These are phyloP conservation scores for Jaenimonas drosophilae DNA, from an alignment of 208 protist species.

Conservation along the genomic window DNA sequence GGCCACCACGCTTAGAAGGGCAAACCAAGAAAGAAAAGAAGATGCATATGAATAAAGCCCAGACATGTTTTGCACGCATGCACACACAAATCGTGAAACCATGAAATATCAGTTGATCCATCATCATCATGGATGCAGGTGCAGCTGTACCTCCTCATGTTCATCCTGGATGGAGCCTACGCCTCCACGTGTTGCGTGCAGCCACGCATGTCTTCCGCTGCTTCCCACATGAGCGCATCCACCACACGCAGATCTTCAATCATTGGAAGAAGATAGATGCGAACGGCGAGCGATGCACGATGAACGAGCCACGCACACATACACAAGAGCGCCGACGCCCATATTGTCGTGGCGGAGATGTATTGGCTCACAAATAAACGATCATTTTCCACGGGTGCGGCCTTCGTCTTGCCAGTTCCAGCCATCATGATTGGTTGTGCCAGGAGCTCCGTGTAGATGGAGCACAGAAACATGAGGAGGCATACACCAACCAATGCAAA, in stretches of 20 bases:
- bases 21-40: slow-evolving; percentile 5
- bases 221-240: slow-evolving; percentile 21
- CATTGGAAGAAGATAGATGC: slow-evolving; percentile 22
- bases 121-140: no score
- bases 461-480: neutral
- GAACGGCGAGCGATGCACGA: slow-evolving; percentile 19
- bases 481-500: neutral
- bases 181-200: slow-evolving; percentile 19
- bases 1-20: no score
- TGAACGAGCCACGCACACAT: slow-evolving; percentile 30
- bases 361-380: slow-evolving; percentile 13
- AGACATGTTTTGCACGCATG: no score
- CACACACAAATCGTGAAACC: no score
- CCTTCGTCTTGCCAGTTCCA: neutral
- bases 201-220: slow-evolving; percentile 32
- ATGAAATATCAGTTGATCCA: no score
- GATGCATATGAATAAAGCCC: slow-evolving; percentile 6
- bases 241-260: slow-evolving; percentile 16
- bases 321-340: slow-evolving; percentile 15
- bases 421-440: no score
- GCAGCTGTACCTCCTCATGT: no score
- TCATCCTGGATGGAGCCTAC: no score
- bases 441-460: neutral
- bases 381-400: slow-evolving; percentile 1
- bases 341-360: slow-evolving; percentile 22